Base-by-base conservation (phyloP, 306 rosid species). In the Datisca glomerata region DNA sequence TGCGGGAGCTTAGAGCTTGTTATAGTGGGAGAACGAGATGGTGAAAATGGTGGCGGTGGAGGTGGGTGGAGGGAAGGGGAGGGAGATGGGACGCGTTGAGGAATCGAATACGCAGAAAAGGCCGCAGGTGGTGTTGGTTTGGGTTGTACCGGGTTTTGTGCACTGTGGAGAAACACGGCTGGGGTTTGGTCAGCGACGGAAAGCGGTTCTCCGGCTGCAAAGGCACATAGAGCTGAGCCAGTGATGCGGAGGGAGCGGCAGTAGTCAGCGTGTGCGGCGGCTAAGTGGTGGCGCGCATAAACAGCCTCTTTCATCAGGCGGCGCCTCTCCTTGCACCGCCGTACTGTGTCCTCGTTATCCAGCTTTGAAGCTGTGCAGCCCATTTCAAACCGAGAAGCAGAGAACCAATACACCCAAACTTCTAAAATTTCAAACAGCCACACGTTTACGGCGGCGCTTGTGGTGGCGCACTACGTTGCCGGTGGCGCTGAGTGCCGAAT, bases 251-350 rank as follows among this genome's bases (percentile, higher is more conserved):
- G 98, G 25, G 81, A 84, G 24, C 95, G 89, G 53, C 89, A 73
- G 65, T 91, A 91, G 68, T 91, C 94, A 23, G 96, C 79, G 55
- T 91, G 98, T 0, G 98, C 94, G 0, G 96, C 91, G n/a, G 96
- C 98, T 2, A 91, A 68, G 61, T 70, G 92, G 64, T 84, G 86
- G 45, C 98, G 94, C 1, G 98, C 73, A 51, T 44, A 45, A 6
- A 91, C 94, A 0, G 96, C 85, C 28, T 84, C 81, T 45, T 78
- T 91, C 78, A 91, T 91, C 12, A 91, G 77, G 44, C 86, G 85
- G 36, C 98, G 96, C 3, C 98, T 80, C 45, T 91, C 94, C 75
- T 84, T 91, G 66, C 98, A 84, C 21, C 98, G 86, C 42, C 82
- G 63, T 3, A 91, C 98, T 0, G 92, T 84, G 67, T 91, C 98